These are phyloP conservation scores for Fusarium miscanthi DNA, from an alignment of 2,329 filamentous ascomycete genomes.

Conservation along the genomic window DNA sequence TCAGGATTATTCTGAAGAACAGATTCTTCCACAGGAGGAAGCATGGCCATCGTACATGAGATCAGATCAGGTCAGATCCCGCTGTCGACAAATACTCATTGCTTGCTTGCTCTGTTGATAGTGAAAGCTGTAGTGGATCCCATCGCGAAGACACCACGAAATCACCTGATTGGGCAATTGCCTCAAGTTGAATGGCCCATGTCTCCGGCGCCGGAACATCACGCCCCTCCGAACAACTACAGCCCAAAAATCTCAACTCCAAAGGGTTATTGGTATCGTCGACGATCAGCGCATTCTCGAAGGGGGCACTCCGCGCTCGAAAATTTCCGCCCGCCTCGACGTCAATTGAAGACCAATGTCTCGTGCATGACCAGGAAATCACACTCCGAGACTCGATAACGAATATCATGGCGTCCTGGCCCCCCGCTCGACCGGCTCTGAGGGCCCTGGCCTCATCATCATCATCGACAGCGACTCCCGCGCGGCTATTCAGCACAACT, in stretches of 20 bases:
- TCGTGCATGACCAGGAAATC: slow-evolving; percentile 21
- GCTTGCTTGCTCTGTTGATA: slow-evolving; percentile 13
- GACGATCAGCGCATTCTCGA: slow-evolving; percentile 41
- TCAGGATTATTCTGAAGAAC: slow-evolving; percentile 68
- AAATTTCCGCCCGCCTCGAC: slow-evolving; percentile 11
- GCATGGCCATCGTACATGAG: slow-evolving; percentile 54
- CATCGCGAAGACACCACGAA: slow-evolving; percentile 49
- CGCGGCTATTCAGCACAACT: slow-evolving; percentile 54
- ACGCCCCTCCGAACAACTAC: slow-evolving; percentile 29
- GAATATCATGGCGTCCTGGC: slow-evolving; percentile 39
- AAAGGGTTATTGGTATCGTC: slow-evolving; percentile 8
- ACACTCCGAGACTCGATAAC: neutral
- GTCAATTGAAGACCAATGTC: slow-evolving; percentile 42
- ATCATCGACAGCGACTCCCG: slow-evolving; percentile 17
- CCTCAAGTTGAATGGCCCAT: neutral
- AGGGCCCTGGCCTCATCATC: slow-evolving; percentile 28
- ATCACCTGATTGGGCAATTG: slow-evolving; percentile 49
- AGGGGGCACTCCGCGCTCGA: slow-evolving; percentile 28
- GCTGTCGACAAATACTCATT: neutral
- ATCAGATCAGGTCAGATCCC: neutral
- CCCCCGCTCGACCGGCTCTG: slow-evolving; percentile 36
- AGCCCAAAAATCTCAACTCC: slow-evolving; percentile 43
- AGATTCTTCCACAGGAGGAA: slow-evolving; percentile 67
- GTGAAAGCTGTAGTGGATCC: slow-evolving; percentile 17
- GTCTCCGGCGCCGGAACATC: slow-evolving; percentile 45